Evolutionary conservation across 2,329 filamentous ascomycete genomes (phyloP).

Genomic region (Alternaria dauci): DNA sequence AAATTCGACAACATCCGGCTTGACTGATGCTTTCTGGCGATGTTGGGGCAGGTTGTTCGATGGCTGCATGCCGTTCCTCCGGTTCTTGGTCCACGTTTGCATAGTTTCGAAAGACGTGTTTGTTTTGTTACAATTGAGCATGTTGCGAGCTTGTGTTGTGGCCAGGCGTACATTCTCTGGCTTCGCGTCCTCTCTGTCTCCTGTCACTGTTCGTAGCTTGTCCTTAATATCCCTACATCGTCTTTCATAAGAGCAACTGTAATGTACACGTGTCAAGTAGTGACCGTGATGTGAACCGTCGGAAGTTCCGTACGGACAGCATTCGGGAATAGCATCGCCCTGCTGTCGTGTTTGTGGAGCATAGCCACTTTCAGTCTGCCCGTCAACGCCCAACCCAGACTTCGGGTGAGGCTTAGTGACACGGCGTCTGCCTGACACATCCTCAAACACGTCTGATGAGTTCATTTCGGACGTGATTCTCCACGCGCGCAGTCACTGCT

Average conservation of each 20-base stretch:
- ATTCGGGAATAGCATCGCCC: not conserved
- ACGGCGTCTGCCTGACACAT: not conserved
- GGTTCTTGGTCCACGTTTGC: not conserved
- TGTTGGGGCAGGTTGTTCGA: not conserved
- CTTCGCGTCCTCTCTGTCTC: not conserved
- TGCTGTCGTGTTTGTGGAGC: not conserved
- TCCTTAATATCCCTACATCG: not conserved
- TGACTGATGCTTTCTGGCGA: not conserved
- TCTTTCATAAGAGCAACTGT: not conserved
- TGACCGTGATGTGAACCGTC: not conserved
- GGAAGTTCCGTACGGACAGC: not conserved
- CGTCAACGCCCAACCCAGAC: not conserved
- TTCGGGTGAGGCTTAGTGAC: not conserved
- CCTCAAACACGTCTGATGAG: not conserved
- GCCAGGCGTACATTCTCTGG: not conserved
- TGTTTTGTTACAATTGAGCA: not conserved
- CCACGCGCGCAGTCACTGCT: not conserved
- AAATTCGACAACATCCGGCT: not conserved
- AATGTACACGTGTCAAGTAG: not conserved
- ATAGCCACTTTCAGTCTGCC: not conserved
- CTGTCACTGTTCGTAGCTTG: not conserved
- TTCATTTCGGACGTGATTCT: not conserved
- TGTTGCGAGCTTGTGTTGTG: not conserved
- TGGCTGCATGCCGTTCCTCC: not conserved
- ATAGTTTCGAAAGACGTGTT: not conserved